phyloP scores from a whole-genome alignment of 164 flowering plant species.

The Vitis labrusca region DNA sequence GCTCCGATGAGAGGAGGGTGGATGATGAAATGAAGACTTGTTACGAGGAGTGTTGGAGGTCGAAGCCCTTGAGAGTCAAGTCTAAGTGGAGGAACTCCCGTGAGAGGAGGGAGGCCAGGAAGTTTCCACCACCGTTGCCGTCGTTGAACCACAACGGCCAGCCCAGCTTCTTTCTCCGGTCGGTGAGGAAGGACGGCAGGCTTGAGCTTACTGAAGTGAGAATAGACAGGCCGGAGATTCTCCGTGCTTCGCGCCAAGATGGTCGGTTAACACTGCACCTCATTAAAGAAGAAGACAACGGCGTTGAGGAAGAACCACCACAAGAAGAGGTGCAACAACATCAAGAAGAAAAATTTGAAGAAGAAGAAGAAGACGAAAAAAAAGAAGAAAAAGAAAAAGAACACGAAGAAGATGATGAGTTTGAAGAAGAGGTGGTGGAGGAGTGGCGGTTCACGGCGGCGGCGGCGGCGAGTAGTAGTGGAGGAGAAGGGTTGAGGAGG shows the following conservation, averaged over 20 bases:
- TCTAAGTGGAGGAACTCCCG: conserved; percentile 1
- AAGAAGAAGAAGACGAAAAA: conserved; percentile 8
- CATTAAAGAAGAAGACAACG: conserved; percentile 18
- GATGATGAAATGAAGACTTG: conserved; percentile 15
- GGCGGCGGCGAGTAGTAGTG: background rate
- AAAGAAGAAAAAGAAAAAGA: conserved; percentile 12
- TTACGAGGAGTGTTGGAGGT: background rate
- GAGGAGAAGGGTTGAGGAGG: conserved; percentile 27
- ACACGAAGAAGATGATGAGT: background rate
- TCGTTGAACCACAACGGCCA: conserved; percentile 43
- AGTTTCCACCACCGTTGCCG: conserved; percentile 59
- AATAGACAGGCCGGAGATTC: conserved; percentile 44
- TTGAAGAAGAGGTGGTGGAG: background rate
- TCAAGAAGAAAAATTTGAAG: conserved; percentile 11
- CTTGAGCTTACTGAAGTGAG: conserved; percentile 43
- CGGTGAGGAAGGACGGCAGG: conserved; percentile 57
- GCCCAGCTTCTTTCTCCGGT: conserved; percentile 39
- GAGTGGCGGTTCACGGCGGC: conserved; percentile 18
- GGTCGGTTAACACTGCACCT: conserved; percentile 58
- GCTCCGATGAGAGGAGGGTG: conserved; percentile 40
- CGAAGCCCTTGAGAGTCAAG: background rate
- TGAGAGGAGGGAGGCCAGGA: conserved; percentile 19
- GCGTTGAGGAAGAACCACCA: conserved; percentile 7
- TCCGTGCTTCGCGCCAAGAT: conserved; percentile 41
- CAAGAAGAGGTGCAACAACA: conserved; percentile 8